Evolutionary conservation across 129 eudicot genomes (phyloP), one percentile per base, ranked within the genome.

Genomic region (Silybum marianum): DNA sequence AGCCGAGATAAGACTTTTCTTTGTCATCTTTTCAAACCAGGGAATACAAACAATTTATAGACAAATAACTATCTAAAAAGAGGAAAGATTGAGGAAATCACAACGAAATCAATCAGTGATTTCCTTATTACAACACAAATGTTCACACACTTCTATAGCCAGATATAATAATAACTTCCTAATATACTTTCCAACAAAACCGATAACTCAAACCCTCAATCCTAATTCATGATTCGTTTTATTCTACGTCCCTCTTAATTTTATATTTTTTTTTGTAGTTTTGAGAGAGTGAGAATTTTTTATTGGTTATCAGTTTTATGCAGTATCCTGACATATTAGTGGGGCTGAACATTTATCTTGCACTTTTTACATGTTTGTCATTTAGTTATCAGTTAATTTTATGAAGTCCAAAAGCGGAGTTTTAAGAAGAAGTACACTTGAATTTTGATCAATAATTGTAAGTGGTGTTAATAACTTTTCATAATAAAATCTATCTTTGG

Each of bases 391-490:
- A 51, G 62, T 16, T 40, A 40, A 9, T 9, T 40, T 40, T 40
- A 8, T 9, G 46, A 40, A 40, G 46, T 40, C 46, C 12, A 40
- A 40, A 40, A 2, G 46, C 11, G 2, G 46, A 40, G 46, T 9
- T 40, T 40, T 40, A 40, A 9, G 12, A 38, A 38, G 42, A 6
- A 6, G 42, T 38, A 38, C 9, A 38, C 42, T 38, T 38, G 42
- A 38, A 39, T 39, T 39, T 39, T 73, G 16, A 1, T 73, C 7
- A 32, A 34, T 32, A 32, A 69, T 82, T 82, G 34, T 38, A 32
- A 65, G 44, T 46, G 54, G 75, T 79, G 26, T 84, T 51, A 72
- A 65, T 76, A 25, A 11, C 40, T 8, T 25, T 6, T 58, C 7
- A 58, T 54, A 30, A 18, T 54, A 13, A 71, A 13, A 70, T 0